Evolutionary conservation across 169 alveolate genomes (phyloP).

Genomic region (Plasmodium berghei): DNA sequence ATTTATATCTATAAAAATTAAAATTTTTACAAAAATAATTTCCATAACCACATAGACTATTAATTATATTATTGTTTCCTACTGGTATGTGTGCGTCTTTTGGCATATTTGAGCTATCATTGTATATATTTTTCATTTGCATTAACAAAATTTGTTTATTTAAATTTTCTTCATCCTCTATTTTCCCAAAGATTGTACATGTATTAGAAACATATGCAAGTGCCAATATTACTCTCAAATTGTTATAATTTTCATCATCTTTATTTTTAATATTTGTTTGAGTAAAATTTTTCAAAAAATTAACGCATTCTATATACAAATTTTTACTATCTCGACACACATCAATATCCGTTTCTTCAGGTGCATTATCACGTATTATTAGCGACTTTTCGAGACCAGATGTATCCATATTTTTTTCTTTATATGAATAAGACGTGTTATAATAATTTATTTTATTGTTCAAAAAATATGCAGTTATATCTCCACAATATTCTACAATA

Average conservation of each 20-base stretch:
- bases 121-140: neutral
- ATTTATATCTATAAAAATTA: slow-evolving; percentile 48
- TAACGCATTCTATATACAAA: no score
- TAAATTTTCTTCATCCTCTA: neutral
- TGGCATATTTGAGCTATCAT: neutral
- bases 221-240: neutral
- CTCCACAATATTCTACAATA: slow-evolving; percentile 3
- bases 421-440: neutral
- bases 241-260: no score
- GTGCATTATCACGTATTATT: no score
- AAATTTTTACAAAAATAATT: slow-evolving; percentile 16
- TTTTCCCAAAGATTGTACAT: neutral
- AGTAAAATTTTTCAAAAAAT: no score
- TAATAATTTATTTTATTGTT: neutral
- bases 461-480: no score
- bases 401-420: neutral
- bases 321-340: no score
- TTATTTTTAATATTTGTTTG: no score
- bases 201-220: neutral
- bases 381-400: no score
- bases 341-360: no score
- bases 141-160: neutral
- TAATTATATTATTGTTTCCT: neutral
- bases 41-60: neutral
- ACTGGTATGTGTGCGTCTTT: neutral